These are phyloP conservation scores for Epichloe amarillans DNA, from an alignment of 2,329 filamentous ascomycete species.

Conservation along the genomic window DNA sequence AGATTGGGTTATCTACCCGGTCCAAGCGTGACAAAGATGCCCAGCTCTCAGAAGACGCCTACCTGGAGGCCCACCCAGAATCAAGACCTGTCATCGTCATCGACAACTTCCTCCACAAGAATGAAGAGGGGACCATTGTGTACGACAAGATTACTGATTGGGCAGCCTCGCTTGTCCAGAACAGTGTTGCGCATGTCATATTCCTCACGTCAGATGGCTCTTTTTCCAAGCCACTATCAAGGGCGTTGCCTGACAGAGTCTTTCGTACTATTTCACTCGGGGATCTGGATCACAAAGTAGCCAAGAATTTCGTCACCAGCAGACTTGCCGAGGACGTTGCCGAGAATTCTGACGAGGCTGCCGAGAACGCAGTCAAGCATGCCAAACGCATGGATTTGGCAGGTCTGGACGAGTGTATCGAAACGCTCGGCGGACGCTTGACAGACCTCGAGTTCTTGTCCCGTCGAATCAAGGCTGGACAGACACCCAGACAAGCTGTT, in stretches of 20 bases:
- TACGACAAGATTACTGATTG: conserved; percentile 79
- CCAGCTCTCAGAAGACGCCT: conserved; percentile 67
- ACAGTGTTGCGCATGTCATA: conserved; percentile 85
- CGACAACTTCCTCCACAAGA: conserved; percentile 82
- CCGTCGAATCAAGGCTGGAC: conserved; percentile 76
- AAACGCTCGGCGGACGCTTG: conserved; percentile 75
- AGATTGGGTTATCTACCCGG: conserved; percentile 57
- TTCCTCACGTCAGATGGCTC: conserved; percentile 85
- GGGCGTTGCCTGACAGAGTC: conserved; percentile 78
- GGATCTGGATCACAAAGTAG: conserved; percentile 74
- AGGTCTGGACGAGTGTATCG: conserved; percentile 72
- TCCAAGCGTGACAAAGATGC: conserved; percentile 62
- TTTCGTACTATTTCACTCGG: conserved; percentile 78
- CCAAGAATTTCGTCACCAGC: conserved; percentile 79
- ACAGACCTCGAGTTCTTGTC: conserved; percentile 91
- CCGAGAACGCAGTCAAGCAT: conserved; percentile 6
- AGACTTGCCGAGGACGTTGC: conserved; percentile 48
- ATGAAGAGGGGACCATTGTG: conserved; percentile 47
- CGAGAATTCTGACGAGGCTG: conserved; percentile 15
- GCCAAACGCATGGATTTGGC: conserved; percentile 33
- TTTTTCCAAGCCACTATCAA: conserved; percentile 75
- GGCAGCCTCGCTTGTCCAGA: conserved; percentile 73
- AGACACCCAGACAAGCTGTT: conserved; percentile 68
- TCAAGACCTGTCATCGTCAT: conserved; percentile 71
- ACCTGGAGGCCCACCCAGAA: conserved; percentile 80